phyloP scores from a whole-genome alignment of 192 early-diverging fungal species.

The Funneliformis mosseae region DNA sequence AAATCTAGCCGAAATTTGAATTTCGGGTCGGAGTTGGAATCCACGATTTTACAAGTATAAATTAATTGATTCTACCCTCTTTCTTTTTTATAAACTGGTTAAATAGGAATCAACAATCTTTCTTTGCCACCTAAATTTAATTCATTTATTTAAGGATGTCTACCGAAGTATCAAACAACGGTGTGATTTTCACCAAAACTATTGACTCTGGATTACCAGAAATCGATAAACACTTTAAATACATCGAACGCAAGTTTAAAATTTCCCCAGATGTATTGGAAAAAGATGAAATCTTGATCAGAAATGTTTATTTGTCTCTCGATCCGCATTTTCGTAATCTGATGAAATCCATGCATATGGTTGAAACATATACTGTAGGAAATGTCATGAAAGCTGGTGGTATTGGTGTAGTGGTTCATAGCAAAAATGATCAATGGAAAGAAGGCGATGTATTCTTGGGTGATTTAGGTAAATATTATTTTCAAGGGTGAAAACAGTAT shows the following conservation, averaged over 20 bases:
- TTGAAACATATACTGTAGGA: conserved; percentile 37
- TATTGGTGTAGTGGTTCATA: not conserved
- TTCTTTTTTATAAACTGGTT: too few species aligned
- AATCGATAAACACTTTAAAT: not conserved
- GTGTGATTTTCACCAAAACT: not conserved
- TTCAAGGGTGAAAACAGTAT: too few species aligned
- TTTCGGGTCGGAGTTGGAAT: too few species aligned
- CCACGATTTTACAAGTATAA: too few species aligned
- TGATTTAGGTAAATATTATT: too few species aligned
- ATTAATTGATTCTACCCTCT: too few species aligned
- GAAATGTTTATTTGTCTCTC: conserved; percentile 67
- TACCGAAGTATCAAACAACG: not conserved
- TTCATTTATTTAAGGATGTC: not conserved
- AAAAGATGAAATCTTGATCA: conserved; percentile 59
- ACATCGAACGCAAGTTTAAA: too few species aligned
- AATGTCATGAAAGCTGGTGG: conserved; percentile 44
- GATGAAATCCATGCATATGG: conserved; percentile 21
- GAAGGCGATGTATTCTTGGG: too few species aligned
- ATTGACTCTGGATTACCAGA: not conserved
- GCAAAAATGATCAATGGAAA: too few species aligned
- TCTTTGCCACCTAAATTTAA: too few species aligned
- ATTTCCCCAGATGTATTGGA: conserved; percentile 31
- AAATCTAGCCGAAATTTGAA: too few species aligned
- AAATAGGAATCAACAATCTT: not conserved
- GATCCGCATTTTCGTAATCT: conserved; percentile 62